A percentile compares a stretch with the other conserved stretches of the same genome.
Evolutionary conservation across 768 basidiomycete genomes (phyloP).

Genomic region (Mycena venus): DNA sequence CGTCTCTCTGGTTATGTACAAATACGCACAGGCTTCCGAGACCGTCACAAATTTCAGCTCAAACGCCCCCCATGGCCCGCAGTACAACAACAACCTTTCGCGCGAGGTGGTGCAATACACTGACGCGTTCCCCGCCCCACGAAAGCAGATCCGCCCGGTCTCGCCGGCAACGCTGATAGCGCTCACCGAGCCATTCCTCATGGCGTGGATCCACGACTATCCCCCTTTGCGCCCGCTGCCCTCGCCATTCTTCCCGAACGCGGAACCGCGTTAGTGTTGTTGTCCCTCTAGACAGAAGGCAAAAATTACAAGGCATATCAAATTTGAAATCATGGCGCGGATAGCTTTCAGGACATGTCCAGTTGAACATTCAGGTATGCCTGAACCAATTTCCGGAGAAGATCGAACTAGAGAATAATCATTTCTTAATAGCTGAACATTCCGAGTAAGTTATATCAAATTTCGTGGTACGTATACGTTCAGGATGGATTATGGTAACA

Average conservation of each 20-base stretch:
- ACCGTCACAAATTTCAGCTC: neutral
- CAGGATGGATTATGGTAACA: too few relatives aligned
- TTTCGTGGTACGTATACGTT: too few relatives aligned
- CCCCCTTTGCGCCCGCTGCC: neutral
- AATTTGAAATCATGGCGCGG: neutral
- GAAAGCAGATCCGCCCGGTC: slow-evolving; percentile 40
- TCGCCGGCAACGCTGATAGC: slow-evolving; percentile 57
- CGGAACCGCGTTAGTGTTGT: neutral
- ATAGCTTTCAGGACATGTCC: neutral
- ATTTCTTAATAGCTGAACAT: too few relatives aligned
- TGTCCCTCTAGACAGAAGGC: too few relatives aligned
- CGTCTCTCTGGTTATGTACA: neutral
- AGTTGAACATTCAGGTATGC: neutral
- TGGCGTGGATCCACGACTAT: slow-evolving; percentile 49
- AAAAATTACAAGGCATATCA: too few relatives aligned
- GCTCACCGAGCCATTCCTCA: slow-evolving; percentile 58
- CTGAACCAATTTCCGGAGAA: neutral
- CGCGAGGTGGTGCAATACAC: neutral
- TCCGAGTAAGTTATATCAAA: too few relatives aligned
- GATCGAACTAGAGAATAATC: neutral
- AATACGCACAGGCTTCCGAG: neutral
- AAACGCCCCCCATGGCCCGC: neutral
- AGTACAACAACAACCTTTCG: neutral
- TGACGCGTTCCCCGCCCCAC: neutral
- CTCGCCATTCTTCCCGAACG: neutral